Evolutionary conservation across 75 land plant genomes (phyloP), one percentile per base, ranked within the genome.

Genomic region (Cryptomeria japonica): DNA sequence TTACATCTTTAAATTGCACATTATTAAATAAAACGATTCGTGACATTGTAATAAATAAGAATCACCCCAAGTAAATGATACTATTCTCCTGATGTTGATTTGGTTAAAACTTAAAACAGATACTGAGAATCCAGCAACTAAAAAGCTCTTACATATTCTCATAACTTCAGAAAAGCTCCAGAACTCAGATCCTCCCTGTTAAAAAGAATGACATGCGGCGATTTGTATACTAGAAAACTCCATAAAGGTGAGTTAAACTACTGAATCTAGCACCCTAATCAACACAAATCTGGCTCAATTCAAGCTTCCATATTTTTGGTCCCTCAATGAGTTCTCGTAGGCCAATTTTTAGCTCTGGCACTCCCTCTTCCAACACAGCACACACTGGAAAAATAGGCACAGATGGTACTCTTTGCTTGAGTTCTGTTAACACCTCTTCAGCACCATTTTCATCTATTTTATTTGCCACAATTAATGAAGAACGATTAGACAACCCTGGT

Each of bases 401-500:
- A 46, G 90, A 92, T 14, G 90, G 92, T 16, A 97, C 90, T 85
- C 98, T 95, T 88, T 46, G 80, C 51, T 87, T 91, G 46, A 93
- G 88, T 80, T 94, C 95, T 58, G 84, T 87, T 36, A 88, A 88
- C 32, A 89, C 90, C 58, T 86, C 78, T 38, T 86, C 91, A 68
- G 98, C 91, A 46, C 98, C 98, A 0, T 85, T 89, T 80, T 98
- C 99, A 88, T 98, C 99, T 58, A 94, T 94, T 86, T 98, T 98
- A 49, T 94, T 98, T 13, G 96, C 99, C 47, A 98, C 96, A 36
- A 96, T 87, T 14, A 96, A 86, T 22, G 96, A 93, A 44, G 97
- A 96, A 38, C 97, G 94, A 58, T 86, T 38, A 4, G 98, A 93
- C 82, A 98, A 87, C 14, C 99, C 99, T n/a, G 89, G 88, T 76